Evolutionary conservation across 176 grass and related monocot species (phyloP).

Genomic region (Puya raimondii): DNA sequence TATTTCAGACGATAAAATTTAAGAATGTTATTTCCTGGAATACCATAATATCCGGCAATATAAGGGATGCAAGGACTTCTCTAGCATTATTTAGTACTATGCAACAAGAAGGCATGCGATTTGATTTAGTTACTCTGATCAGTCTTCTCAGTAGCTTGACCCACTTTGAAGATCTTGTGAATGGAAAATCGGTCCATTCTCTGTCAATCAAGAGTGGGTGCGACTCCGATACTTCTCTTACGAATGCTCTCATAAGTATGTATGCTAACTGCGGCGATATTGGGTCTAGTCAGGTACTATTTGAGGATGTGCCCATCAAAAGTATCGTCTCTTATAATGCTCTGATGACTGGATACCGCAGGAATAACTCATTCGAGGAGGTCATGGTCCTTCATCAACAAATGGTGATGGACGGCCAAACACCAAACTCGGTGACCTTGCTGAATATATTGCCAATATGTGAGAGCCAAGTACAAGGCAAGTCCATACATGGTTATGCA

Average conservation of each 20-base stretch:
- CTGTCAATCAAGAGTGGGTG: conserved; percentile 56
- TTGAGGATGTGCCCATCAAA: conserved; percentile 25
- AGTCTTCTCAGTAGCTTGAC: conserved; percentile 32
- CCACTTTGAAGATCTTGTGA: conserved; percentile 9
- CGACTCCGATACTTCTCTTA: conserved; percentile 36
- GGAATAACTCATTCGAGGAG: conserved; percentile 27
- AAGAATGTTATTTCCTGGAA: conserved; percentile 54
- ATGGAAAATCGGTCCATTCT: conserved; percentile 40
- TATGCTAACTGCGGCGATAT: conserved; percentile 47
- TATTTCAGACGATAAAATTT: conserved; percentile 37
- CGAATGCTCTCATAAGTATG: conserved; percentile 68
- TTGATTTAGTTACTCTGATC: conserved; percentile 62
- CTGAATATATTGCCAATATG: conserved; percentile 53
- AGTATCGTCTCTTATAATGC: conserved; percentile 46
- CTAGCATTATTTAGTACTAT: conserved; percentile 38
- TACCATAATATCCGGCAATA: conserved; percentile 56
- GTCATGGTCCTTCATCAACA: conserved; percentile 40
- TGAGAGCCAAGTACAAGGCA: conserved; percentile 41
- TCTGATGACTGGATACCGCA: conserved; percentile 64
- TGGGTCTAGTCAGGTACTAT: conserved; percentile 38
- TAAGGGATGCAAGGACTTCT: conserved; percentile 23
- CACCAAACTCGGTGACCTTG: conserved; percentile 40
- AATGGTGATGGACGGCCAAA: conserved; percentile 34
- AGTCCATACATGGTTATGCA: conserved; percentile 45
- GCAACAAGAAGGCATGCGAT: conserved; percentile 28